phyloP scores from a whole-genome alignment of 768 basidiomycete genomes.

The Phlebiopsis gigantea region DNA sequence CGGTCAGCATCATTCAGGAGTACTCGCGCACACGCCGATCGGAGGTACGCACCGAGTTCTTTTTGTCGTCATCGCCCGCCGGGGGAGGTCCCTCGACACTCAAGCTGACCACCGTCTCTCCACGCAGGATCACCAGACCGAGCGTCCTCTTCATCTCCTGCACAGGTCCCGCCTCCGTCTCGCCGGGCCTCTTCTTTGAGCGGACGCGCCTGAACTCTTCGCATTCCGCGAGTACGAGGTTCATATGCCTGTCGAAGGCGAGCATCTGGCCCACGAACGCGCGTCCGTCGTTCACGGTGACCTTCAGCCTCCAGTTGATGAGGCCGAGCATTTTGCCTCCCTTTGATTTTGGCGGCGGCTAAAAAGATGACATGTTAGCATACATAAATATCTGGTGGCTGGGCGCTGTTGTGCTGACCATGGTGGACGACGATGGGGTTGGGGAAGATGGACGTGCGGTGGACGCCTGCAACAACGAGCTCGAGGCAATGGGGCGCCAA shows the following conservation, averaged over 20 bases:
- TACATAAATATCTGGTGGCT: background rate
- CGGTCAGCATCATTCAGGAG: background rate
- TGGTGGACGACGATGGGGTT: constrained; percentile 36
- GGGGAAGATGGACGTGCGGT: constrained; percentile 11
- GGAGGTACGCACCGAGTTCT: constrained; percentile 54
- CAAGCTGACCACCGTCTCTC: constrained; percentile 93
- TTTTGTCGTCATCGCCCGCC: constrained; percentile 83
- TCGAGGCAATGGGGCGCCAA: constrained; percentile 24
- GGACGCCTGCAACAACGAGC: constrained; percentile 23
- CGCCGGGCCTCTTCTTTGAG: constrained; percentile 87
- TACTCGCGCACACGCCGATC: constrained; percentile 5
- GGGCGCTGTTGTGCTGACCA: constrained; percentile 34
- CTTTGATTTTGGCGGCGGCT: constrained; percentile 96
- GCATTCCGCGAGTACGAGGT: constrained; percentile 95
- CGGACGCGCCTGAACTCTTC: constrained; percentile 94
- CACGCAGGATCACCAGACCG: constrained; percentile 94
- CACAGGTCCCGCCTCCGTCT: constrained; percentile 62
- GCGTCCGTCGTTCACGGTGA: constrained; percentile 97
- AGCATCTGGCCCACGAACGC: constrained; percentile 97
- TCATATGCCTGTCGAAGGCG: constrained; percentile 99
- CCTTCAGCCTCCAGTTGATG: constrained; percentile 96
- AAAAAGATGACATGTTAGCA: constrained; percentile 8
- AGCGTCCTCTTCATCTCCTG: constrained; percentile 96
- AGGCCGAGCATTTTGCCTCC: constrained; percentile 97
- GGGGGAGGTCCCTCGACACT: constrained; percentile 96